Evolutionary conservation across 768 basidiomycete genomes (phyloP), one percentile per base, ranked within the genome.

Genomic region (Glaciozyma martinii): DNA sequence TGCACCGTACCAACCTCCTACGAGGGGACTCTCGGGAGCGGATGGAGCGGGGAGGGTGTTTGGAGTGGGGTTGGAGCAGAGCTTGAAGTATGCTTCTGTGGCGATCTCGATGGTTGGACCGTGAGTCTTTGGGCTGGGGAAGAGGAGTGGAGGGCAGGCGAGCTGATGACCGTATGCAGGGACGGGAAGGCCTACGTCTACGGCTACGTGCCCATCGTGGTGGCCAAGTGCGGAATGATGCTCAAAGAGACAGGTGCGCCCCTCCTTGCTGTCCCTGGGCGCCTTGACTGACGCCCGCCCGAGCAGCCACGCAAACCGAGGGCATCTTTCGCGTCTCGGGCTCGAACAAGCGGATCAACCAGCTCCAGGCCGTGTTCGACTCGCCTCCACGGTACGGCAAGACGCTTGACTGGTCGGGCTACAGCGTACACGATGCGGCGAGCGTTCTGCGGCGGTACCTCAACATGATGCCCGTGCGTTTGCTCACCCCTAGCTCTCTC

Each of bases 251-350:
- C 88, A 70, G 90, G 90, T 90, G 64, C 62, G 19, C 18, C 33
- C 32, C 56, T 33, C 57, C 12, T 13, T 49, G 46, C 52, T 57
- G 33, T 50, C 19, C 57, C 65, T 57, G 57, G 49, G 72, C 82
- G 29, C 56, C 4, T 29, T 21, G 5, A 9, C 37, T 43, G 27
- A 54, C 15, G 29, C 25, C 18, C 44, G 27, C 50, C 2, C 57
- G n/a, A 50, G 6, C 72, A 77, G 92, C 90, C 25, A 97, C 93
- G 23, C 90, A 93, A 78, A 84, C 93, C 15, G 84, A 87, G 68
- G 94, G 94, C 23, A 89, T 89, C 0, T 99, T 99, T 76, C 88
- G 95, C 56, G 88, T 98, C 33, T 95, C 86, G 67, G 94, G 94
- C n/a, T 93, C 90, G 46, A 86, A 83, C 66, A 93, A 88, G 76